These are phyloP conservation scores for Tolypocladium tropicale DNA, from an alignment of 2,329 filamentous ascomycete species.

Conservation along the genomic window DNA sequence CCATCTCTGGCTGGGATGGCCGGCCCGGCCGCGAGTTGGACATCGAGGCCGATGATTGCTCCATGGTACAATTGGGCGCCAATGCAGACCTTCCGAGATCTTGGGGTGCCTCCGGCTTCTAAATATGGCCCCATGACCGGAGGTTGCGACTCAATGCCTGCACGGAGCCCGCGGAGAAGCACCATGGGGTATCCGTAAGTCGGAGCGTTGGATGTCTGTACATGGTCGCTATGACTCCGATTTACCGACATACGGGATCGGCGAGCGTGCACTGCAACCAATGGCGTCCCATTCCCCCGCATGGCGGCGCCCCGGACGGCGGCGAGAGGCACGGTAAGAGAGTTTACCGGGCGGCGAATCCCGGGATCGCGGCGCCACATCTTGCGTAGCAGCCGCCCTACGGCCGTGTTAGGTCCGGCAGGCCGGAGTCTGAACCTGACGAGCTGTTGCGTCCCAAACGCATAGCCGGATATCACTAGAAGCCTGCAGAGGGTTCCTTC, in stretches of 20 bases:
- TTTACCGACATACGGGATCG: not conserved
- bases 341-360: not conserved
- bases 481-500: too few species aligned
- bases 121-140: not conserved
- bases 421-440: not conserved
- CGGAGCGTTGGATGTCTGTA: too few species aligned
- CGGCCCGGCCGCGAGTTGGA: not conserved
- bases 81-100: not conserved
- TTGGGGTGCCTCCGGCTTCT: not conserved
- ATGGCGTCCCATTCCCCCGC: not conserved
- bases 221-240: not conserved
- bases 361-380: not conserved
- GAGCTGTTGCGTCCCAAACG: not conserved
- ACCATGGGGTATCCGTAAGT: not conserved
- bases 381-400: not conserved
- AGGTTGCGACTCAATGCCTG: not conserved
- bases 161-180: not conserved
- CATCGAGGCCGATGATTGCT: not conserved
- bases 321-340: not conserved
- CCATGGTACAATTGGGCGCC: not conserved
- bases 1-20: conserved; percentile 3
- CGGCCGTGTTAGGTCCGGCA: not conserved
- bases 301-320: not conserved
- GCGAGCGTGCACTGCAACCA: not conserved
- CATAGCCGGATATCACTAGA: too few species aligned